A percentile compares a stretch with the other conserved stretches of the same genome.
phyloP scores from a whole-genome alignment of 2,329 filamentous ascomycete species.

The Cladosporium sp. region DNA sequence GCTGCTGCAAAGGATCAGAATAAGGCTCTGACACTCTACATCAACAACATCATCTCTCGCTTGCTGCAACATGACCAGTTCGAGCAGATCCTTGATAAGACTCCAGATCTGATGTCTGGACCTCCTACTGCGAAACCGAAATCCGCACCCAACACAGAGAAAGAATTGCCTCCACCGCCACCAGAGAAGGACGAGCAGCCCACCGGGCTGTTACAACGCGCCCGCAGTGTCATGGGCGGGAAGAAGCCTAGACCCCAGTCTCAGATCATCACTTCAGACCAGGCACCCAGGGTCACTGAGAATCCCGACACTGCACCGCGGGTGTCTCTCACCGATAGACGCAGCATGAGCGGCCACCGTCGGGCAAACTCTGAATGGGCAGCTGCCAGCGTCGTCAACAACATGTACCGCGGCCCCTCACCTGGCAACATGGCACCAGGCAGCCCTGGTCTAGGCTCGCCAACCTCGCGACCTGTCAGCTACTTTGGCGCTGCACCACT shows the following conservation, averaged over 20 bases:
- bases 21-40: constrained; percentile 94
- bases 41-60: constrained; percentile 98
- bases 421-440: constrained; percentile 19
- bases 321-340: constrained; percentile 62
- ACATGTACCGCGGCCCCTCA: constrained; percentile 75
- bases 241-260: constrained; percentile 33
- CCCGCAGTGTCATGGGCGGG: constrained; percentile 55
- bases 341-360: constrained; percentile 41
- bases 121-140: background rate
- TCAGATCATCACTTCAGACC: constrained; percentile 26
- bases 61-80: constrained; percentile 92
- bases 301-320: constrained; percentile 72
- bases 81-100: constrained; percentile 85
- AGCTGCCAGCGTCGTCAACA: constrained; percentile 68
- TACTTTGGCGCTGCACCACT: constrained; percentile 55
- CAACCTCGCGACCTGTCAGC: constrained; percentile 50
- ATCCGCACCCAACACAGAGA: constrained; percentile 56
- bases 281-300: constrained; percentile 32
- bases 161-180: constrained; percentile 68
- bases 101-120: constrained; percentile 46
- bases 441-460: constrained; percentile 53
- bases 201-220: constrained; percentile 52
- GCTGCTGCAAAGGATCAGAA: constrained; percentile 85
- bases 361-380: constrained; percentile 43
- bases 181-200: constrained; percentile 42